A percentile compares a stretch with the other conserved stretches of the same genome.
These are phyloP conservation scores for Dorcoceras hygrometricum DNA, from an alignment of 257 asterid species.

Conservation along the genomic window DNA sequence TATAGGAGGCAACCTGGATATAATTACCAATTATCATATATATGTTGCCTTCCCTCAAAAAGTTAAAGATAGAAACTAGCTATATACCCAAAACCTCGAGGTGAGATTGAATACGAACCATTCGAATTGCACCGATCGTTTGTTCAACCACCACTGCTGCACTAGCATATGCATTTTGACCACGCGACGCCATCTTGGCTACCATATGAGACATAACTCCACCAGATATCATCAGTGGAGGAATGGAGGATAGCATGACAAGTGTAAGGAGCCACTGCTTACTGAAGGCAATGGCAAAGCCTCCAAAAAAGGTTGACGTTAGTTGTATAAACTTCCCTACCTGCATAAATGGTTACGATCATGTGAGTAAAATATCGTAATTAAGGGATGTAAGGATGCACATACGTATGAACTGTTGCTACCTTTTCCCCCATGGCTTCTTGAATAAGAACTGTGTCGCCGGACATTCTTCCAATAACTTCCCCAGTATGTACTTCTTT, in stretches of 20 bases:
- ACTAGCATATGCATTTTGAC: slow-evolving; percentile 70
- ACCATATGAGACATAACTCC: slow-evolving; percentile 56
- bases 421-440: slow-evolving; percentile 97
- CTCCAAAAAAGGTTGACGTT: slow-evolving; percentile 67
- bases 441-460: slow-evolving; percentile 90
- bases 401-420: background rate
- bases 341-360: slow-evolving; percentile 33
- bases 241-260: slow-evolving; percentile 71
- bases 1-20: slow-evolving; percentile 70
- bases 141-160: slow-evolving; percentile 82
- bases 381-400: background rate
- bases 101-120: slow-evolving; percentile 33
- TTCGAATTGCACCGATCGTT: slow-evolving; percentile 77
- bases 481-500: slow-evolving; percentile 78
- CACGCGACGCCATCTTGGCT: slow-evolving; percentile 70
- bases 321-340: slow-evolving; percentile 81
- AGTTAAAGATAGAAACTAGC: background rate
- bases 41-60: background rate
- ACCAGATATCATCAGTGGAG: slow-evolving; percentile 70
- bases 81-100: background rate
- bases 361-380: background rate
- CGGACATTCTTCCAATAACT: slow-evolving; percentile 85
- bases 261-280: slow-evolving; percentile 90
- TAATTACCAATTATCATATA: background rate
- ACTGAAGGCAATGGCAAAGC: slow-evolving; percentile 62